Base-by-base conservation (phyloP, 768 basidiomycete genomes). In the Termitomyces sp. region DNA sequence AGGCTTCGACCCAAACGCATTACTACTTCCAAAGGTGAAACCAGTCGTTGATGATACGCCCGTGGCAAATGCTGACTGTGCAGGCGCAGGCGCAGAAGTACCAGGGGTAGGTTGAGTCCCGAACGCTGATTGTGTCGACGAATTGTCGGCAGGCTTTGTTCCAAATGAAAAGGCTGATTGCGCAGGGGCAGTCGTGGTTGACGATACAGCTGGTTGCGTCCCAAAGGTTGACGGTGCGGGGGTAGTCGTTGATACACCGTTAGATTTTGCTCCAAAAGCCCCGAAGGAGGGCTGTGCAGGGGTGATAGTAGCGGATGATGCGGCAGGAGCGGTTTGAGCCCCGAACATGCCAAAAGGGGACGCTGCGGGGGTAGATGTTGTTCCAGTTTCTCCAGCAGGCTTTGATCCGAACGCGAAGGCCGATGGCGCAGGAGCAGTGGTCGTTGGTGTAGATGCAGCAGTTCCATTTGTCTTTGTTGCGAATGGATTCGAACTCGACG, bases 381-480 rank as follows among this genome's bases (percentile, higher is more conserved):
- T 25, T 17, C 17, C 21, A 43, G 41, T 31, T 14, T 43, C 55
- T 46, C 25, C 50, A 25, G 16, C 42, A 56, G 48, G 32, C 25
- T 43, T 56, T 14, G 37, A 7, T 45, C 57, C 57, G 32, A 58
- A 58, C 29, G 17, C 10, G 16, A 54, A 58, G 16, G 44, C 29
- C 5, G 44, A 35, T 35, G 40, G 57, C 10, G 23, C 37, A 14
- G 52, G 31, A 43, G 44, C 31, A 34, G 52, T n/a, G 19, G 52
- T 21, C 9, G 27, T 46, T 7, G 34, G 12, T 32, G 54, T 38
- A 16, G 45, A 29, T 8, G n/a, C 29, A 21, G n/a, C 7, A 46
- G 16, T 37, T 29, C 37, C 58, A 50, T 57, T 52, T 23, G 57
- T 9, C 27, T 73, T 58, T 31, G 41, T 42, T 32, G 44, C 51